phyloP scores from a whole-genome alignment of 805 yeast genomes.

The Ogataea allantospora region DNA sequence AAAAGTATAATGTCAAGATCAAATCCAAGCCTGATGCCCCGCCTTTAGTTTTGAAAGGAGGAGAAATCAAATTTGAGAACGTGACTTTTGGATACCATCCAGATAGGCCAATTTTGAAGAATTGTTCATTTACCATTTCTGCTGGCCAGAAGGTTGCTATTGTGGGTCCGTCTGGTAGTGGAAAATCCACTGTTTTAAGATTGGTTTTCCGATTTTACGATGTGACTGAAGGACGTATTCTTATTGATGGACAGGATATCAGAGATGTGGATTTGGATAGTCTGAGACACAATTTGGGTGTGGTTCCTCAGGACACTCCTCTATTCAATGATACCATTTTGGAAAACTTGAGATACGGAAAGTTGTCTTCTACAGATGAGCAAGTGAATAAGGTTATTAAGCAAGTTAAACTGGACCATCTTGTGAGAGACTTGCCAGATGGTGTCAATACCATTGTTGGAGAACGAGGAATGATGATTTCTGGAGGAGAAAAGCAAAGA shows the following conservation, averaged over 20 bases:
- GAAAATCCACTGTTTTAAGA: slow-evolving; percentile 85
- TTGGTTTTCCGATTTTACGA: slow-evolving; percentile 90
- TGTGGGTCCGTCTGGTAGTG: slow-evolving; percentile 96
- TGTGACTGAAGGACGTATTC: slow-evolving; percentile 69
- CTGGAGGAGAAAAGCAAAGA: slow-evolving; percentile 98
- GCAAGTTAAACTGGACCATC: slow-evolving; percentile 64
- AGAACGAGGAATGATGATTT: slow-evolving; percentile 97
- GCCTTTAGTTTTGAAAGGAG: slow-evolving; percentile 58
- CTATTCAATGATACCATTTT: slow-evolving; percentile 85
- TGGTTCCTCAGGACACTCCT: slow-evolving; percentile 98
- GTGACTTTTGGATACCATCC: slow-evolving; percentile 92
- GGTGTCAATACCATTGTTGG: slow-evolving; percentile 89
- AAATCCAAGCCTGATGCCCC: slow-evolving; percentile 61
- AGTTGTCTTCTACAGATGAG: slow-evolving; percentile 66
- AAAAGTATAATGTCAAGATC: slow-evolving; percentile 68
- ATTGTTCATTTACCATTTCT: slow-evolving; percentile 82
- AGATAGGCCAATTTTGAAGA: slow-evolving; percentile 77
- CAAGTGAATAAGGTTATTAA: slow-evolving; percentile 65
- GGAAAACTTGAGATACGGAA: slow-evolving; percentile 87
- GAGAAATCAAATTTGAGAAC: slow-evolving; percentile 84
- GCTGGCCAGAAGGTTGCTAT: slow-evolving; percentile 90
- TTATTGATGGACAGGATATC: slow-evolving; percentile 88
- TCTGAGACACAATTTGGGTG: slow-evolving; percentile 73
- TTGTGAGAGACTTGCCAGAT: slow-evolving; percentile 73
- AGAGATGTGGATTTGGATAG: slow-evolving; percentile 71